phyloP scores from a whole-genome alignment of 768 basidiomycete genomes.

The Trametes gibbosa region DNA sequence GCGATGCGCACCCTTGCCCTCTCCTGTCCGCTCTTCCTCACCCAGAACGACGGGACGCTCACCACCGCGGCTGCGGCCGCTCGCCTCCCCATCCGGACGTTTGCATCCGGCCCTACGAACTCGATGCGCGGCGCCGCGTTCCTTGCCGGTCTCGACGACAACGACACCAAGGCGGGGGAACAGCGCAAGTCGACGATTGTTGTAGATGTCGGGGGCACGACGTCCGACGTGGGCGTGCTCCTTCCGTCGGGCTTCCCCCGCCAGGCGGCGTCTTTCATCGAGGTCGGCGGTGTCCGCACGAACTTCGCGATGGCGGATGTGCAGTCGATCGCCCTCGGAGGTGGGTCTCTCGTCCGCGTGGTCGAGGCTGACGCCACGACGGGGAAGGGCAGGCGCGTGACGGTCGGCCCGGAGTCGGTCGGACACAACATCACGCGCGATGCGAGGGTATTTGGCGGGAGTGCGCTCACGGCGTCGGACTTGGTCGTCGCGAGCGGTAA shows the following conservation, averaged over 20 bases:
- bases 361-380: conserved; percentile 15
- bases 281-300: conserved; percentile 57
- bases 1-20: conserved; percentile 48
- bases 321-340: conserved; percentile 58
- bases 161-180: conserved; percentile 18
- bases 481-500: conserved; percentile 43
- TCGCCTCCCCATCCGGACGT: conserved; percentile 60
- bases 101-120: conserved; percentile 50
- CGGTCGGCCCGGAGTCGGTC: conserved; percentile 67
- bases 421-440: conserved; percentile 52
- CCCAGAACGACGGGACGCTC: conserved; percentile 58
- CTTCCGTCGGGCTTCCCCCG: conserved; percentile 59
- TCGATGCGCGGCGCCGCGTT: conserved; percentile 69
- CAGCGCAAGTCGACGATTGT: conserved; percentile 44
- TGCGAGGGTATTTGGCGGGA: conserved; percentile 54
- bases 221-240: conserved; percentile 62
- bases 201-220: conserved; percentile 65
- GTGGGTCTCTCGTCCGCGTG: conserved; percentile 52
- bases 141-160: conserved; percentile 44
- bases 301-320: conserved; percentile 64
- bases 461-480: conserved; percentile 59
- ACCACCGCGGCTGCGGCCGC: conserved; percentile 49
- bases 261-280: conserved; percentile 60
- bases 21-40: conserved; percentile 51
- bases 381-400: conserved; percentile 35